Base-by-base conservation (phyloP, 768 basidiomycete species). In the Bullera alba region DNA sequence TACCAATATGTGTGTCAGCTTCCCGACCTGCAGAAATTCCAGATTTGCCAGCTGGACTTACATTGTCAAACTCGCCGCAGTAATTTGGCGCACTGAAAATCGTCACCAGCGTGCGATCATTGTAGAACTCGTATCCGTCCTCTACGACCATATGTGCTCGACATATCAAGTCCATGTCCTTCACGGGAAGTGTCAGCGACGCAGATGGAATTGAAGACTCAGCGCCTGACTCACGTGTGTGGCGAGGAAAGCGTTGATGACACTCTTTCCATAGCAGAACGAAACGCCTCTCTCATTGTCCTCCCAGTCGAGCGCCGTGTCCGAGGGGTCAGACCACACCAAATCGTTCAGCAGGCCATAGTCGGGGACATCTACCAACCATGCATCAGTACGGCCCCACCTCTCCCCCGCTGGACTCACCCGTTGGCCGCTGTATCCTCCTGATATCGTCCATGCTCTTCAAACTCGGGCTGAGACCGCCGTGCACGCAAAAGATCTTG, bases 61-160 rank as follows among this genome's bases (percentile, higher is more conserved):
- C 63, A 46, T 43, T 43, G 22, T 63, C 54, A 46, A 64, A 66
- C 54, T 67, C 70, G 32, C 73, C 74, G 52, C 73, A 76, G 46
- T 75, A 74, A 91, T 95, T 95, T 19, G 95, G 95, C 42, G 95
- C 95, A 62, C 90, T 93, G 75, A 99, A 99, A 48, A 99, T 91
- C 0, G 95, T 99, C 46, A 99, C 95, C 60, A 99, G 75, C 42
- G 95, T 96, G 60, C 95, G 81, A 66, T 99, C 95, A 64, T 97
- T 96, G 88, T 95, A 99, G 70, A 99, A 99, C 76, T 99, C 95
- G 69, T 97, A 96, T 6, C 93, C 93, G 67, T 70, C 67, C 39
- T 99, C 95, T 56, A 99, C 95, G 38, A 99, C 95, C 95, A 97
- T 97, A 75, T 99, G 95, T 43, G 95, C 95, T 43, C 95, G 85